Evolutionary conservation across 345 rosid species (phyloP).

Genomic region (Kernera saxatilis): DNA sequence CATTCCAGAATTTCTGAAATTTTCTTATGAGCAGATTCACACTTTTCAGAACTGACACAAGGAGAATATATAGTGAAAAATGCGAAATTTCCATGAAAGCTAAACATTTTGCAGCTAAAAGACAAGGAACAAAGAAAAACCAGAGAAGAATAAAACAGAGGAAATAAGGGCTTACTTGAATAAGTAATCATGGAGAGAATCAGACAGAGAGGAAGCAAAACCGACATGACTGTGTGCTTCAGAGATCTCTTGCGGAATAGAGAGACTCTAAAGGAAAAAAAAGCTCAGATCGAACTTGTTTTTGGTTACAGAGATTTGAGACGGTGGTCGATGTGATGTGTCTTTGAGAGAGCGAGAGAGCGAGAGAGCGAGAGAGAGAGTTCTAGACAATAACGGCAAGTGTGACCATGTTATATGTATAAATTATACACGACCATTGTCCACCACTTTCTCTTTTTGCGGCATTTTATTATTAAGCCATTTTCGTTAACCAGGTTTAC

Average conservation of each 20-base stretch:
- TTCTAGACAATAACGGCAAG: slow-evolving; percentile 24
- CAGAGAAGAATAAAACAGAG: slow-evolving; percentile 8
- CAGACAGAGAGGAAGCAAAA: slow-evolving; percentile 42
- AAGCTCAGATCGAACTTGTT: slow-evolving; percentile 7
- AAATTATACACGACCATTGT: slow-evolving; percentile 19
- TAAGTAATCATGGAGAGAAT: slow-evolving; percentile 53
- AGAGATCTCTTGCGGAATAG: not conserved
- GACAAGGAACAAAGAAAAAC: not conserved
- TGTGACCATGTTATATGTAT: not conserved
- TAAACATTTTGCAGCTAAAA: not conserved
- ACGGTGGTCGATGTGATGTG: not conserved
- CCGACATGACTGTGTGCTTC: slow-evolving; percentile 41
- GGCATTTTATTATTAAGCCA: not conserved
- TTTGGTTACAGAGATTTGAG: not conserved
- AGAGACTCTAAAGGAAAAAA: not conserved
- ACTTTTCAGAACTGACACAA: not conserved
- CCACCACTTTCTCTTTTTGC: slow-evolving; percentile 4
- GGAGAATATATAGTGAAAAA: not conserved
- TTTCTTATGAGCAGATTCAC: not conserved
- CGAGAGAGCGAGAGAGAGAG: slow-evolving; percentile 25
- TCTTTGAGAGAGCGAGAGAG: slow-evolving; percentile 12
- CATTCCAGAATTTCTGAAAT: not conserved
- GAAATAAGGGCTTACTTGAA: slow-evolving; percentile 51
- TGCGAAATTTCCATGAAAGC: not conserved
- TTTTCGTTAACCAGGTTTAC: not conserved